Percentiles rank a stretch among this genome's conserved stretches.
Evolutionary conservation across 148 eudicot genomes (phyloP).

Genomic region (Salicornia ramosissima): DNA sequence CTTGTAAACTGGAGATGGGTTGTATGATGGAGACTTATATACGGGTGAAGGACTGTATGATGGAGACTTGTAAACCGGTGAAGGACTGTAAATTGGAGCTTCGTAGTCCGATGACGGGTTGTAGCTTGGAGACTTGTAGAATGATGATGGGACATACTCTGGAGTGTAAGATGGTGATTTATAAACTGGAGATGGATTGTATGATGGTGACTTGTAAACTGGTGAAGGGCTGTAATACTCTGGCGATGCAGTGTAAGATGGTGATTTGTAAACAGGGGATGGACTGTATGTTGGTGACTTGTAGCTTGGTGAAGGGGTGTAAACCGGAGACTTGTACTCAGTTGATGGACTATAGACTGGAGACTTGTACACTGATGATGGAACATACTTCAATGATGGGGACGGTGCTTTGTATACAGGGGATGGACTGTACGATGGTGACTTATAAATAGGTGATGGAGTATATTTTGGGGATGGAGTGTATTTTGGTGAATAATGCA

Average conservation of each 20-base stretch:
- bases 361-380: background rate
- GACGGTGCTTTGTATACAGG: background rate
- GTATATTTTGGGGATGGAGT: background rate
- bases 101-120: background rate
- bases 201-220: background rate
- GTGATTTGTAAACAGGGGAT: background rate
- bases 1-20: too few species aligned
- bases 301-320: background rate
- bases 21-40: background rate
- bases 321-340: background rate
- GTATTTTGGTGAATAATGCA: background rate
- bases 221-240: background rate
- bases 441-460: background rate
- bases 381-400: too few species aligned
- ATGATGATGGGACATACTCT: background rate
- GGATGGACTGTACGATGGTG: background rate
- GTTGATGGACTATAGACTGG: background rate
- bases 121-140: background rate
- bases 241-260: background rate
- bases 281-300: background rate
- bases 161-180: slow-evolving; percentile 5
- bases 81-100: background rate
- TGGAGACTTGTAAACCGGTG: background rate
- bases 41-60: background rate
- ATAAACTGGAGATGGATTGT: background rate